Conservation (phyloP, 2,329 filamentous ascomycete genomes). For the Phialemonium atrogriseum region DNA sequence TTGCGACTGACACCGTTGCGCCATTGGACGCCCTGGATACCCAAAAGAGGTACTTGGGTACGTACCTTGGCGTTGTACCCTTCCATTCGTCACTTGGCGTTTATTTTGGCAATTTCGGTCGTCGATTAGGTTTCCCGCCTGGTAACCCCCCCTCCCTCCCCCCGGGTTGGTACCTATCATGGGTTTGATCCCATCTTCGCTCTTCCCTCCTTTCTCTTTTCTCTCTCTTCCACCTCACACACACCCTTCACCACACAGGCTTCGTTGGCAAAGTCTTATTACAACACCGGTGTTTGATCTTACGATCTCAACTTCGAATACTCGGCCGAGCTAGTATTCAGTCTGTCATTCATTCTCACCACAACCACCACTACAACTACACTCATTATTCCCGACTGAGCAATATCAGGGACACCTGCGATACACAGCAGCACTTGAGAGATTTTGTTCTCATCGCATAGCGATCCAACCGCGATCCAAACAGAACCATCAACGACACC, state of each 20-base stretch:
- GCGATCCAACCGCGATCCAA: background rate
- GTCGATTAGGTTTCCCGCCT: background rate
- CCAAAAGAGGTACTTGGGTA: too few relatives aligned
- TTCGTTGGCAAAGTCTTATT: constrained; percentile 50
- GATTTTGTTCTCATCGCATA: background rate
- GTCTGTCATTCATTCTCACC: constrained; percentile 18
- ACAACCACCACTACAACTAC: constrained; percentile 5
- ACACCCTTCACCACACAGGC: constrained; percentile 22
- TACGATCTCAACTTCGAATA: constrained; percentile 21
- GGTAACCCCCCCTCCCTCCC: too few relatives aligned
- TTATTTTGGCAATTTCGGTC: constrained; percentile 3
- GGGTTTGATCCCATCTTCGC: constrained; percentile 7
- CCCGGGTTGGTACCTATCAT: constrained; percentile 7
- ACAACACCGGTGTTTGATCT: constrained; percentile 14
- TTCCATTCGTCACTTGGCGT: background rate
- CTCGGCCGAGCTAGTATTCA: constrained; percentile 21
- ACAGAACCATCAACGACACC: constrained; percentile 1
- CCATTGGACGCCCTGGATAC: too few relatives aligned
- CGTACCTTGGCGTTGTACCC: too few relatives aligned
- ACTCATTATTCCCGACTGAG: background rate
- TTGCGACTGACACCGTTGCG: too few relatives aligned
- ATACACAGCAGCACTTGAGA: constrained; percentile 1
- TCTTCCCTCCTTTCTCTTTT: constrained; percentile 9
- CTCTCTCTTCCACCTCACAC: constrained; percentile 8
- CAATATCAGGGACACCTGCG: background rate